phyloP scores from a whole-genome alignment of 2,329 filamentous ascomycete species.

The Pseudocercospora crystallina region DNA sequence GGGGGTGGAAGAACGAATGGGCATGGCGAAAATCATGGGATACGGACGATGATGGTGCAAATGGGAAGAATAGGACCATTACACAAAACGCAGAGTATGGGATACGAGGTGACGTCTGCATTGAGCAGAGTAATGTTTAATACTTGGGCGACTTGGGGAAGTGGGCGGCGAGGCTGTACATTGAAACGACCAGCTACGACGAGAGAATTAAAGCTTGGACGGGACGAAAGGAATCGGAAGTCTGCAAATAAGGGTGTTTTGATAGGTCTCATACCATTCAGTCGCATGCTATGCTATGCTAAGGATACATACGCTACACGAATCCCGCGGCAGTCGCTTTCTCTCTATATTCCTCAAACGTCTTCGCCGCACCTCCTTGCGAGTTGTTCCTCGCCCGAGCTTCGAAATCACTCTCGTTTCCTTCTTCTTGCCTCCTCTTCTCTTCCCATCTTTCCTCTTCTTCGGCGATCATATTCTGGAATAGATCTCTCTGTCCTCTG shows the following conservation, averaged over 20 bases:
- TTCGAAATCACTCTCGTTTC: slow-evolving; percentile 29
- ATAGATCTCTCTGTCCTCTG: slow-evolving; percentile 41
- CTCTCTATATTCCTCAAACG: slow-evolving; percentile 50
- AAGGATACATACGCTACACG: slow-evolving; percentile 9
- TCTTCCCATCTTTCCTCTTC: slow-evolving; percentile 51
- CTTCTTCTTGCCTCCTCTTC: slow-evolving; percentile 32
- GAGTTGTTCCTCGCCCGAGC: slow-evolving; percentile 30
- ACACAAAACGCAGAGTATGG: too few relatives aligned
- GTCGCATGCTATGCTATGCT: background rate
- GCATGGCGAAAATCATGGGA: too few relatives aligned
- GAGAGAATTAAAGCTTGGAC: too few relatives aligned
- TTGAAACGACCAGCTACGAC: too few relatives aligned
- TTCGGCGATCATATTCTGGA: slow-evolving; percentile 40
- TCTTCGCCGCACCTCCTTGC: slow-evolving; percentile 33
- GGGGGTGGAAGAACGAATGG: too few relatives aligned
- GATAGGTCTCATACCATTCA: slow-evolving; percentile 6
- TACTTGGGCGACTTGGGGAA: too few relatives aligned
- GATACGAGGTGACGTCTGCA: too few relatives aligned
- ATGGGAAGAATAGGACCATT: too few relatives aligned
- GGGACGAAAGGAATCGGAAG: too few relatives aligned
- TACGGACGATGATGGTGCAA: too few relatives aligned
- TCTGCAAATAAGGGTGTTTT: background rate
- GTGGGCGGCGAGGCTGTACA: too few relatives aligned
- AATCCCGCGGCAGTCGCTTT: slow-evolving; percentile 40
- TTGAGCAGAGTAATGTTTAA: too few relatives aligned